Evolutionary conservation across 768 basidiomycete genomes (phyloP).

Genomic region (Tephrocybe rancida): DNA sequence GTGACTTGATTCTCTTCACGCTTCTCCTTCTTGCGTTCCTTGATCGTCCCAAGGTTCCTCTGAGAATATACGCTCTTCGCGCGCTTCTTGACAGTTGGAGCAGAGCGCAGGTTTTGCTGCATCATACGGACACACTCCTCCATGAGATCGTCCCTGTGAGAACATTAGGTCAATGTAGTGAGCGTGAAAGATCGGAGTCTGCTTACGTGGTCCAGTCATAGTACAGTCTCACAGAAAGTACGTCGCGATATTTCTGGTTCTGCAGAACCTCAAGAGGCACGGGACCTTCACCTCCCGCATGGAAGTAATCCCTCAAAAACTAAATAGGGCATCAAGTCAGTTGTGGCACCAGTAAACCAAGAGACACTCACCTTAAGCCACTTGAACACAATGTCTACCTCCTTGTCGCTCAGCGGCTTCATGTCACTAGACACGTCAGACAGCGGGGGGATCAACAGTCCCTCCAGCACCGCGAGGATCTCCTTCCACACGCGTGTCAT

Average conservation of each 20-base stretch:
- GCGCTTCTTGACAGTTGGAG: slow-evolving; percentile 81
- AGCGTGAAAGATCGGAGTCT: not conserved
- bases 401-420: slow-evolving; percentile 92
- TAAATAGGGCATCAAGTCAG: slow-evolving; percentile 29
- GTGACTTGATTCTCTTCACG: slow-evolving; percentile 75
- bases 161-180: not conserved
- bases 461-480: slow-evolving; percentile 83
- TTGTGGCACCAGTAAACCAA: not conserved
- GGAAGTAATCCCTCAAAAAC: slow-evolving; percentile 95
- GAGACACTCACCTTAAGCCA: slow-evolving; percentile 78
- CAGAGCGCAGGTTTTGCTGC: slow-evolving; percentile 79
- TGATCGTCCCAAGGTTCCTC: slow-evolving; percentile 95
- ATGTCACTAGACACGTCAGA: slow-evolving; percentile 86
- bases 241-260: slow-evolving; percentile 93
- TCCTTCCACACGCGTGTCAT: slow-evolving; percentile 98
- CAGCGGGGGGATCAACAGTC: slow-evolving; percentile 87
- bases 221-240: slow-evolving; percentile 87
- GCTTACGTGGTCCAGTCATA: slow-evolving; percentile 94
- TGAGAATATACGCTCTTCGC: slow-evolving; percentile 93
- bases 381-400: slow-evolving; percentile 98
- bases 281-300: slow-evolving; percentile 91
- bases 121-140: slow-evolving; percentile 96
- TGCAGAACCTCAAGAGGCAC: slow-evolving; percentile 85
- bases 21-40: slow-evolving; percentile 92
- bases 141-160: slow-evolving; percentile 74